Conservation (phyloP, 2,329 filamentous ascomycete species). For the Colletotrichum scovillei region DNA sequence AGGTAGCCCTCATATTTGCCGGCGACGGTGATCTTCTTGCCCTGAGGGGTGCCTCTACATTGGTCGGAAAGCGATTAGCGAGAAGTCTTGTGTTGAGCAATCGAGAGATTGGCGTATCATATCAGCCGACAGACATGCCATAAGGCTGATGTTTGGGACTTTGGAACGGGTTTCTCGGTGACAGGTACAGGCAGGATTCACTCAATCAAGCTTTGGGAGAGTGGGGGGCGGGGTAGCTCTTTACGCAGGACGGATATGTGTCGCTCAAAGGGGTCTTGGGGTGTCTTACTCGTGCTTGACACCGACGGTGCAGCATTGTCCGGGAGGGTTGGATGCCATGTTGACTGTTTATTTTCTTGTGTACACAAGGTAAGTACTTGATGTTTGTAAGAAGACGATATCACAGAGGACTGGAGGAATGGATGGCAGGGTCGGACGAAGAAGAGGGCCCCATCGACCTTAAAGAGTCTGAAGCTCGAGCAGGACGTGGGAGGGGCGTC, state of each 20-base stretch:
- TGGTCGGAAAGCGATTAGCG: neutral
- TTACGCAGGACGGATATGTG: too few species aligned
- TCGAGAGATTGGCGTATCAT: neutral
- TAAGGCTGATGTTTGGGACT: neutral
- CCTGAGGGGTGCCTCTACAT: slow-evolving; percentile 59
- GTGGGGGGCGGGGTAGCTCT: slow-evolving; percentile 18
- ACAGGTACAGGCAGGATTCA: neutral
- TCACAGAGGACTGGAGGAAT: neutral
- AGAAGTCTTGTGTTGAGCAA: neutral
- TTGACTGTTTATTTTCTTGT: neutral
- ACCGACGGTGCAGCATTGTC: slow-evolving; percentile 63
- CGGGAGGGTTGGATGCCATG: slow-evolving; percentile 67
- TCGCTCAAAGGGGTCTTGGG: neutral
- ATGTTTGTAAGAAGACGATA: neutral
- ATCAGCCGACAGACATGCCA: neutral
- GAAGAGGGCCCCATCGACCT: neutral
- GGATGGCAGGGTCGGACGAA: neutral
- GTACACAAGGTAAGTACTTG: neutral
- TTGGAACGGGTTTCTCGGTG: too few species aligned
- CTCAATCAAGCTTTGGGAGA: slow-evolving; percentile 12
- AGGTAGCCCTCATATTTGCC: slow-evolving; percentile 62
- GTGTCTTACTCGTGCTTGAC: slow-evolving; percentile 62
- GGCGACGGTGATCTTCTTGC: slow-evolving; percentile 57
- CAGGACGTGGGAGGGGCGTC: slow-evolving; percentile 5
- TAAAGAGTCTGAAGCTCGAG: slow-evolving; percentile 22